Conservation (phyloP, 108 stramenopile genomes). For the Seminavis robusta region DNA sequence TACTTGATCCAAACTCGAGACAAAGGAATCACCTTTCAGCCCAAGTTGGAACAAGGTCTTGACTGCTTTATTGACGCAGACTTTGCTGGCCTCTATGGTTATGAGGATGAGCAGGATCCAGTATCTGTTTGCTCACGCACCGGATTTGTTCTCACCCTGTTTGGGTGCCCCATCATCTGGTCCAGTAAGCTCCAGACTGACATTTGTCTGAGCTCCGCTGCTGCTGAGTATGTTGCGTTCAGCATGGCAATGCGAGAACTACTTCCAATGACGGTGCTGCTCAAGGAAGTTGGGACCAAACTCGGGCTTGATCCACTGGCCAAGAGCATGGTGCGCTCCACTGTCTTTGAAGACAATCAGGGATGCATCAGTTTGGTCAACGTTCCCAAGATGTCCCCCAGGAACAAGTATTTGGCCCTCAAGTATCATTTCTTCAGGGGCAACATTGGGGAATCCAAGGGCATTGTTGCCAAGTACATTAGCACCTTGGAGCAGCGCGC, state of each 20-base stretch:
- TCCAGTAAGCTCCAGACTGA: constrained; percentile 29
- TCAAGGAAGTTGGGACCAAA: constrained; percentile 1
- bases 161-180: constrained; percentile 44
- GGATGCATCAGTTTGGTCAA: constrained; percentile 7
- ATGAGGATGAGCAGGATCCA: constrained; percentile 22
- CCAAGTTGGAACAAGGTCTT: constrained; percentile 5
- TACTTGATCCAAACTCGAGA: constrained; percentile 38
- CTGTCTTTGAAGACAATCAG: constrained; percentile 38
- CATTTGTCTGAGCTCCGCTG: constrained; percentile 36
- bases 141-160: constrained; percentile 33
- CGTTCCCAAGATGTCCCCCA: not conserved
- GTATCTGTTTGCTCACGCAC: constrained; percentile 33
- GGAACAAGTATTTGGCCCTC: constrained; percentile 36
- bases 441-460: too few species aligned
- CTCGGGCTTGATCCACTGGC: not conserved
- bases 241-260: constrained; percentile 18
- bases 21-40: constrained; percentile 32
- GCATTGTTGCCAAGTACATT: too few species aligned
- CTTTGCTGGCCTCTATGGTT: constrained; percentile 29
- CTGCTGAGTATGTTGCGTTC: constrained; percentile 44
- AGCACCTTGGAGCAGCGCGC: too few species aligned
- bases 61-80: constrained; percentile 47
- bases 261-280: constrained; percentile 23
- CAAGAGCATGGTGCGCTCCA: not conserved
- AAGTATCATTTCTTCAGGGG: constrained; percentile 31